phyloP scores from a whole-genome alignment of 2,329 filamentous ascomycete genomes.

The Pyrenochaeta sp. region DNA sequence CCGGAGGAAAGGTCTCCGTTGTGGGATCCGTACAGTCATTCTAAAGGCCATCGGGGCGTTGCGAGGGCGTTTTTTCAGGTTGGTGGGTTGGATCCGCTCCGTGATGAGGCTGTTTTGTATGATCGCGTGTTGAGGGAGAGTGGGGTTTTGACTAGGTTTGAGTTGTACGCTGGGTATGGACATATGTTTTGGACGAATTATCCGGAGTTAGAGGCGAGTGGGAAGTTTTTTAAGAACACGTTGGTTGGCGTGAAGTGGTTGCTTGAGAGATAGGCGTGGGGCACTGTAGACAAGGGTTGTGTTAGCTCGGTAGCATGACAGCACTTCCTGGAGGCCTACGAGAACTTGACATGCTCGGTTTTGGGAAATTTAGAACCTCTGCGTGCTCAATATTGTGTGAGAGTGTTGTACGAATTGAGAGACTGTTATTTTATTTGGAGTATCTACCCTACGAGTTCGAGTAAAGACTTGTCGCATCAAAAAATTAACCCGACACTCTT shows the following conservation, averaged over 20 bases:
- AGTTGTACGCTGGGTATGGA: conserved; percentile 54
- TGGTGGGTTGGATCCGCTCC: conserved; percentile 58
- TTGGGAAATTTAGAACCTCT: too few relatives aligned
- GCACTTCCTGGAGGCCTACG: too few relatives aligned
- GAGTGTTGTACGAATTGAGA: too few relatives aligned
- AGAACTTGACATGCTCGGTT: too few relatives aligned
- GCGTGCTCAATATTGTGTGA: too few relatives aligned
- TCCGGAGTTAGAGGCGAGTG: conserved; percentile 35
- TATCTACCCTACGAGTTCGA: too few relatives aligned
- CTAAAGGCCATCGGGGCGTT: conserved; percentile 49
- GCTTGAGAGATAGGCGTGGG: conserved; percentile 21
- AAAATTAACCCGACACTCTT: too few relatives aligned
- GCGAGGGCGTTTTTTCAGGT: conserved; percentile 59
- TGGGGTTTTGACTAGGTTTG: conserved; percentile 52
- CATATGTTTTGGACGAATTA: conserved; percentile 55
- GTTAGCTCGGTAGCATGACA: too few relatives aligned
- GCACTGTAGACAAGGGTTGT: too few relatives aligned
- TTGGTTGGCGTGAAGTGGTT: conserved; percentile 41
- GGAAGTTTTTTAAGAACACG: conserved; percentile 36
- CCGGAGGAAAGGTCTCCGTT: conserved; percentile 38
- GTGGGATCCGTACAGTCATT: conserved; percentile 45
- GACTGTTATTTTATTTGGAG: too few relatives aligned
- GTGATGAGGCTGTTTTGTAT: conserved; percentile 60
- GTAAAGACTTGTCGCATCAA: too few relatives aligned
- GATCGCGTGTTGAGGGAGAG: conserved; percentile 51